A percentile compares a stretch with the other conserved stretches of the same genome.
Evolutionary conservation across 495 filamentous ascomycete genomes (phyloP).

Genomic region (Cryomyces antarcticus): DNA sequence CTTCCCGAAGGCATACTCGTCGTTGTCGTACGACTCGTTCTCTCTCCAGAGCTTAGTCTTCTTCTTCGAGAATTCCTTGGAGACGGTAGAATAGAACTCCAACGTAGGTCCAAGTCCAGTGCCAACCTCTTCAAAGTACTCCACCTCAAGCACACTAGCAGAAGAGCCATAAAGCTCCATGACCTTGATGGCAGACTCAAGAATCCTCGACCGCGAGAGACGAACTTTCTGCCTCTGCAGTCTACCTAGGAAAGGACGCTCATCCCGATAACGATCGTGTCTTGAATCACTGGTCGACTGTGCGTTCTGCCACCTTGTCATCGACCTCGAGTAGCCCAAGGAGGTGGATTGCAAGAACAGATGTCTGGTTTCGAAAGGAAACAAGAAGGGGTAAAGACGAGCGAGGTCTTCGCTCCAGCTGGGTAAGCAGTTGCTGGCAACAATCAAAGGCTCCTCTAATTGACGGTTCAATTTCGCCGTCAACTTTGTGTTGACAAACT

Average conservation of each 20-base stretch:
- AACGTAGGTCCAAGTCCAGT: conserved; percentile 91
- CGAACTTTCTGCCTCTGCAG: conserved; percentile 94
- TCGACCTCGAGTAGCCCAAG: conserved; percentile 92
- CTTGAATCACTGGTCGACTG: conserved; percentile 60
- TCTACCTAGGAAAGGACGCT: conserved; percentile 78
- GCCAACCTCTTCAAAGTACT: conserved; percentile 98
- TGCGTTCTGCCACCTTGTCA: conserved; percentile 92
- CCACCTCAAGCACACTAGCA: conserved; percentile 86
- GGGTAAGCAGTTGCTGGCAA: conserved; percentile 90
- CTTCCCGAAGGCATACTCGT: conserved; percentile 72
- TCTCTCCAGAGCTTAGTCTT: conserved; percentile 94
- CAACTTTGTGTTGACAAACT: conserved; percentile 97
- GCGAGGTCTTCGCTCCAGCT: conserved; percentile 97
- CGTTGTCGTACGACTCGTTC: conserved; percentile 51
- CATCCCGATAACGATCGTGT: conserved; percentile 66
- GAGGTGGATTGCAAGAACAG: conserved; percentile 95
- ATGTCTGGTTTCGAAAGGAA: conserved; percentile 95
- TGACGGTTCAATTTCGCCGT: conserved; percentile 98
- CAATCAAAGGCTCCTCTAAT: conserved; percentile 93
- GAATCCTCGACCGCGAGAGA: conserved; percentile 75
- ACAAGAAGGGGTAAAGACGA: conserved; percentile 90
- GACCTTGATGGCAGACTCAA: conserved; percentile 96
- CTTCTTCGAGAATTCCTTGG: conserved; percentile 92
- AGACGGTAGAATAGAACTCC: conserved; percentile 96
- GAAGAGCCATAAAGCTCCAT: conserved; percentile 98